A percentile compares a stretch with the other conserved stretches of the same genome.
These are phyloP conservation scores for Hanseniaspora singularis DNA, from an alignment of 805 yeast species.

Conservation along the genomic window DNA sequence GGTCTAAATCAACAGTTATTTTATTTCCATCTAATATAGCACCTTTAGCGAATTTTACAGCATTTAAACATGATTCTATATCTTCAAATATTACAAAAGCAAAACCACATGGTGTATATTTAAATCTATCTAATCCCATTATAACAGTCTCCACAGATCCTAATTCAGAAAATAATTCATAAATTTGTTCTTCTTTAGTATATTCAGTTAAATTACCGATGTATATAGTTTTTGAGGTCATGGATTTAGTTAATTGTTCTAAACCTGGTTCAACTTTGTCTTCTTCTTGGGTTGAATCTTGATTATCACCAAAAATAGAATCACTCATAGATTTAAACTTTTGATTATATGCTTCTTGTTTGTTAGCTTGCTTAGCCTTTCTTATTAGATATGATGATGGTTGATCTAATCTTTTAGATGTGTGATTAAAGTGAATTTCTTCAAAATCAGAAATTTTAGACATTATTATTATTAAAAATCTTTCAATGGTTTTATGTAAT, in stretches of 20 bases:
- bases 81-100: conserved; percentile 74
- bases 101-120: conserved; percentile 91
- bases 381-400: conserved; percentile 59
- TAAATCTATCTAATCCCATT: conserved; percentile 89
- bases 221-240: conserved; percentile 64
- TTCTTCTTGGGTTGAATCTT: conserved; percentile 62
- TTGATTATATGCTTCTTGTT: conserved; percentile 52
- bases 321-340: conserved; percentile 58
- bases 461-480: conserved; percentile 25
- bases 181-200: conserved; percentile 90
- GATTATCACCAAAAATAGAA: conserved; percentile 83
- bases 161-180: conserved; percentile 71
- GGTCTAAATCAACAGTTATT: conserved; percentile 82
- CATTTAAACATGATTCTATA: conserved; percentile 62
- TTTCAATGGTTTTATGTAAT: too few relatives aligned
- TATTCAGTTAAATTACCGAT: conserved; percentile 83
- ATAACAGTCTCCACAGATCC: conserved; percentile 70
- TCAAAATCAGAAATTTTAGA: conserved; percentile 39
- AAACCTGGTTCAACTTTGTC: conserved; percentile 46
- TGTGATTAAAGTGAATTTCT: conserved; percentile 44
- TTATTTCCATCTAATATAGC: conserved; percentile 75
- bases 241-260: conserved; percentile 52
- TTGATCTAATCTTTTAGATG: conserved; percentile 55
- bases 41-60: conserved; percentile 69
- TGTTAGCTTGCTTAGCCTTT: conserved; percentile 44